Evolutionary conservation across 2,329 filamentous ascomycete species (phyloP).

Genomic region (Zasmidium angulare): DNA sequence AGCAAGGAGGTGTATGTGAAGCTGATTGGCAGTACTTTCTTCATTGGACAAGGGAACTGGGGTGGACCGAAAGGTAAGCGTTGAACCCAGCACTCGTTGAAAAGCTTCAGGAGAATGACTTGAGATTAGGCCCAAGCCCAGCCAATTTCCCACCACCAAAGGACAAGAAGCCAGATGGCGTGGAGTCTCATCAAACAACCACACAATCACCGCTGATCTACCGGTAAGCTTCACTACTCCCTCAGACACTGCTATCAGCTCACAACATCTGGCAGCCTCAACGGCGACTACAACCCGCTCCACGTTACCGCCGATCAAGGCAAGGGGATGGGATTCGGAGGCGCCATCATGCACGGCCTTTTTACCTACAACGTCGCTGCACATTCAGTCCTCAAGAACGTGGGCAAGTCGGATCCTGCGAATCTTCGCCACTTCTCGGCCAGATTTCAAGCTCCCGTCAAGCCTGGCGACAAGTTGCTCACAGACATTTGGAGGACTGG

Average conservation of each 20-base stretch:
- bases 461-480: slow-evolving; percentile 75
- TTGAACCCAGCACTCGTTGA: not conserved
- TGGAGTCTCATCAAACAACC: not conserved
- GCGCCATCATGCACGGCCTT: slow-evolving; percentile 86
- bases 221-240: not conserved
- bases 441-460: slow-evolving; percentile 79
- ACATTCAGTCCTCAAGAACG: slow-evolving; percentile 67
- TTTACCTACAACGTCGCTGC: slow-evolving; percentile 79
- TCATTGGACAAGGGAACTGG: slow-evolving; percentile 76
- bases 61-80: slow-evolving; percentile 77
- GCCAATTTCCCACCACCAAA: not conserved
- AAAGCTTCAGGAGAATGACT: not conserved
- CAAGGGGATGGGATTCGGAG: slow-evolving; percentile 80
- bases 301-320: slow-evolving; percentile 75
- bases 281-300: slow-evolving; percentile 91
- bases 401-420: slow-evolving; percentile 72
- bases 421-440: slow-evolving; percentile 86
- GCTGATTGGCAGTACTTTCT: slow-evolving; percentile 70
- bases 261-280: slow-evolving; percentile 53
- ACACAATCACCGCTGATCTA: not conserved
- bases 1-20: slow-evolving; percentile 55
- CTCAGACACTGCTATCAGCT: slow-evolving; percentile 21
- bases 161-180: not conserved
- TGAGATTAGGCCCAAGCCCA: not conserved
- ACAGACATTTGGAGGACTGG: slow-evolving; percentile 72